These are phyloP conservation scores for Exophiala dermatitidis DNA, from an alignment of 2,329 filamentous ascomycete species.

Conservation along the genomic window DNA sequence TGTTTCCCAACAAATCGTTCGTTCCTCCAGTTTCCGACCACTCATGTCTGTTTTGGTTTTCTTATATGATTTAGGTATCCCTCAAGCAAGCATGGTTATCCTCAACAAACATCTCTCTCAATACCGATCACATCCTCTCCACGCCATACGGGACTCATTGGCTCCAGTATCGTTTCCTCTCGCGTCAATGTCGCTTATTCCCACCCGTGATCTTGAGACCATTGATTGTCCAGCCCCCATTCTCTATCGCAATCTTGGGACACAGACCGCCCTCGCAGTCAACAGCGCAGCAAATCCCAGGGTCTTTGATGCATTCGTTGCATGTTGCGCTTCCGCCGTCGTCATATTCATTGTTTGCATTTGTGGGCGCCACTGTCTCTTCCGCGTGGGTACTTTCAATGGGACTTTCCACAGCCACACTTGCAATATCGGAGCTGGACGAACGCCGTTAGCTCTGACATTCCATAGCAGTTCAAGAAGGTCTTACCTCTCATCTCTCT, in stretches of 20 bases:
- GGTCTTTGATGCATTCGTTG: conserved; percentile 13
- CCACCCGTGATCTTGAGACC: conserved; percentile 5
- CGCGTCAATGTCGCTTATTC: background rate
- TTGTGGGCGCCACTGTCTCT: background rate
- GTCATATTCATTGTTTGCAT: background rate
- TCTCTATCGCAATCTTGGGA: conserved; percentile 6
- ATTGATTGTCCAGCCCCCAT: conserved; percentile 6
- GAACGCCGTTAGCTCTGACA: background rate
- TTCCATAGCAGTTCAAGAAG: background rate
- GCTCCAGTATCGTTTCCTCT: background rate
- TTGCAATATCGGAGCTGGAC: background rate
- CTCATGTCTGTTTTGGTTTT: too few relatives aligned
- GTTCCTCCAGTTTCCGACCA: too few relatives aligned
- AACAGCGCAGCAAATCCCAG: conserved; percentile 10
- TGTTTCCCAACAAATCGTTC: too few relatives aligned
- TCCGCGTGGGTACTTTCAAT: background rate
- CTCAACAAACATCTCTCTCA: too few relatives aligned
- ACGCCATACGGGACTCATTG: too few relatives aligned
- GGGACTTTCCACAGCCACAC: background rate
- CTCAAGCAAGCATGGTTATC: too few relatives aligned
- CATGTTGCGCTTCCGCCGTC: conserved; percentile 8
- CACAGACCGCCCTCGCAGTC: conserved; percentile 8
- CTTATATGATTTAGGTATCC: too few relatives aligned
- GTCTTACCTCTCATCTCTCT: conserved; percentile 3
- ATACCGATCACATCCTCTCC: too few relatives aligned